Percentiles rank a stretch among this genome's conserved stretches.
phyloP scores from a whole-genome alignment of 495 filamentous ascomycete species.

The Hypoxylon fuscum region DNA sequence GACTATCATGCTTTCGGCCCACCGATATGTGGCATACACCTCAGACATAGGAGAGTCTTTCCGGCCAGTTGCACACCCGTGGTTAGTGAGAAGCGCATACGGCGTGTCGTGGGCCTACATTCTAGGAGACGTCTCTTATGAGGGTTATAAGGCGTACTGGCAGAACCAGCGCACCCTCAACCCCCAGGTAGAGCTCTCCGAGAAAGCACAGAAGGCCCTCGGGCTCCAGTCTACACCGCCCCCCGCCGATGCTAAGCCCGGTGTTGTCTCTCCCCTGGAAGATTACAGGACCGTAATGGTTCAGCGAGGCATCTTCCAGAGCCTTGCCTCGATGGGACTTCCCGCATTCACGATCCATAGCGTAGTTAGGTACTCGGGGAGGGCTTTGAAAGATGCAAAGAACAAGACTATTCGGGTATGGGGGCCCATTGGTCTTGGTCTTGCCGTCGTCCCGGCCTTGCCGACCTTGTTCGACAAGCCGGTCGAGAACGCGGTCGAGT shows the following conservation, averaged over 20 bases:
- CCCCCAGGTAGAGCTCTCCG: conserved; percentile 56
- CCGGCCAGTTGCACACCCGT: conserved; percentile 88
- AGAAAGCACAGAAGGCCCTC: conserved; percentile 48
- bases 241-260: conserved; percentile 42
- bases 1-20: conserved; percentile 88
- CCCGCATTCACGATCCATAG: conserved; percentile 96
- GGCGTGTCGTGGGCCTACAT: conserved; percentile 93
- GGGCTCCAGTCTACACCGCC: conserved; percentile 43
- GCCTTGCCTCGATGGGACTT: conserved; percentile 88
- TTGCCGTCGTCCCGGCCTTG: conserved; percentile 87
- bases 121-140: conserved; percentile 86
- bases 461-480: conserved; percentile 93
- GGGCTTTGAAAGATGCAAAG: conserved; percentile 81
- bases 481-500: conserved; percentile 89
- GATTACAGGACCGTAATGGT: conserved; percentile 93
- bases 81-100: conserved; percentile 82
- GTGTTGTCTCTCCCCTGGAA: conserved; percentile 78
- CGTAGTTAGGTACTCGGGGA: conserved; percentile 85
- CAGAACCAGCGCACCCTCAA: conserved; percentile 73
- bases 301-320: conserved; percentile 89
- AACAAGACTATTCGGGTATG: conserved; percentile 78
- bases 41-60: conserved; percentile 98
- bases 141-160: conserved; percentile 94
- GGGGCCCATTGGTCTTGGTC: conserved; percentile 89
- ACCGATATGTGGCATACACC: conserved; percentile 97